phyloP scores from a whole-genome alignment of 352 stramenopile genomes.

The Pythium coloratum region DNA sequence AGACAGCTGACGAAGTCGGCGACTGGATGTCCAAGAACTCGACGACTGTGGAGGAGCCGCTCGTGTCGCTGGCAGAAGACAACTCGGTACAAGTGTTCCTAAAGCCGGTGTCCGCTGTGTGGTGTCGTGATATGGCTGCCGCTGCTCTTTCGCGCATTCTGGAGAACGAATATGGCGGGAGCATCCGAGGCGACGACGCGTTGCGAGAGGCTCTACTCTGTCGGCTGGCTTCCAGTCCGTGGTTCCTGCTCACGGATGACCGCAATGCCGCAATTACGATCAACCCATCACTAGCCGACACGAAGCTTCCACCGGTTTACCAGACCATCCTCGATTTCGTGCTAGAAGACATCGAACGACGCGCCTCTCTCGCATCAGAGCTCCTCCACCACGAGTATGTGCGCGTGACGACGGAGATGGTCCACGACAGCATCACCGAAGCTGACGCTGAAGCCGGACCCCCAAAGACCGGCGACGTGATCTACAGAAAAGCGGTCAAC shows the following conservation, averaged over 20 bases:
- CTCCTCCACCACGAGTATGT: constrained; percentile 70
- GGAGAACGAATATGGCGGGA: constrained; percentile 72
- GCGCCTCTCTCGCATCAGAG: constrained; percentile 49
- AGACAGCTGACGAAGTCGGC: constrained; percentile 56
- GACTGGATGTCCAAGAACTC: constrained; percentile 84
- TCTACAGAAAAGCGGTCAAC: constrained; percentile 45
- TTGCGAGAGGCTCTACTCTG: constrained; percentile 71
- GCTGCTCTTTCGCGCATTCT: constrained; percentile 68
- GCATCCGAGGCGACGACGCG: constrained; percentile 58
- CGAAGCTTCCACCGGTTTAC: constrained; percentile 56
- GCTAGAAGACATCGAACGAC: constrained; percentile 49
- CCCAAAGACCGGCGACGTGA: constrained; percentile 19
- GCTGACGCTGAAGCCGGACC: not conserved
- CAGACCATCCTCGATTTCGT: constrained; percentile 73
- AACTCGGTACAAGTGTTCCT: constrained; percentile 78
- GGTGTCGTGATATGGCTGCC: constrained; percentile 76
- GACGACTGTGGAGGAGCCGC: constrained; percentile 71
- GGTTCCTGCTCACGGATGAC: constrained; percentile 54
- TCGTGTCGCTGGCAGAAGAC: constrained; percentile 75
- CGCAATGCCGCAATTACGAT: constrained; percentile 28
- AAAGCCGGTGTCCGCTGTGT: constrained; percentile 52
- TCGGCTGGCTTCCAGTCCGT: constrained; percentile 61
- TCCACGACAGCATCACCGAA: constrained; percentile 7
- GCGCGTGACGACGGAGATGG: constrained; percentile 35
- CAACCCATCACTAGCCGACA: constrained; percentile 15